These are phyloP conservation scores for Cladosporium sp. DNA, from an alignment of 2,329 filamentous ascomycete genomes.

Conservation along the genomic window DNA sequence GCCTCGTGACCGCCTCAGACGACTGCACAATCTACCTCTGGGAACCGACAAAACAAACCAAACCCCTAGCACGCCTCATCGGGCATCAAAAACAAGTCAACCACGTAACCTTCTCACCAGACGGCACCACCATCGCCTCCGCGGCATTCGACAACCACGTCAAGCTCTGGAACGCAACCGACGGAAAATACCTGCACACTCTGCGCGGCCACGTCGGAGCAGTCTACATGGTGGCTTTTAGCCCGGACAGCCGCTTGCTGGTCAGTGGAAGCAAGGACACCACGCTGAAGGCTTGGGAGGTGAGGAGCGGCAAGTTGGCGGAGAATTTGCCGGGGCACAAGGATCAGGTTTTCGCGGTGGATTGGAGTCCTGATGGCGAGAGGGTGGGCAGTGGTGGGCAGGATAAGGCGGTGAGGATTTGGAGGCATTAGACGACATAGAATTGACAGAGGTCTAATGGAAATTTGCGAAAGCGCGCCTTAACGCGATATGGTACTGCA, in stretches of 20 bases:
- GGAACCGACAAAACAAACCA: slow-evolving; percentile 74
- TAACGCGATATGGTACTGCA: no score
- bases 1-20: slow-evolving; percentile 84
- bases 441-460: no score
- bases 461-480: no score
- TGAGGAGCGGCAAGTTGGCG: slow-evolving; percentile 75
- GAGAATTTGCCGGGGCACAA: slow-evolving; percentile 83
- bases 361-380: slow-evolving; percentile 90
- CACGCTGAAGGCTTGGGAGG: slow-evolving; percentile 92
- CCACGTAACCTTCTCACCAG: slow-evolving; percentile 89
- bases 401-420: slow-evolving; percentile 71
- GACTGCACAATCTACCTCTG: slow-evolving; percentile 97
- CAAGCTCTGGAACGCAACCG: slow-evolving; percentile 81
- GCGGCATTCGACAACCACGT: slow-evolving; percentile 92
- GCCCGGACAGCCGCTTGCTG: slow-evolving; percentile 82
- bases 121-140: slow-evolving; percentile 81
- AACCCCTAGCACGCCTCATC: slow-evolving; percentile 82
- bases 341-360: slow-evolving; percentile 90
- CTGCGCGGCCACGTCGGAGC: slow-evolving; percentile 85
- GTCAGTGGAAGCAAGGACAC: slow-evolving; percentile 89
- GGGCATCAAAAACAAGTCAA: slow-evolving; percentile 98
- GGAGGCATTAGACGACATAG: slow-evolving; percentile 60
- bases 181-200: slow-evolving; percentile 76
- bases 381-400: slow-evolving; percentile 88
- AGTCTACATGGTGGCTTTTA: slow-evolving; percentile 91